A percentile compares a stretch with the other conserved stretches of the same genome.
These are phyloP conservation scores for Macaranga tanarius DNA, from an alignment of 441 rosid genomes.

Conservation along the genomic window DNA sequence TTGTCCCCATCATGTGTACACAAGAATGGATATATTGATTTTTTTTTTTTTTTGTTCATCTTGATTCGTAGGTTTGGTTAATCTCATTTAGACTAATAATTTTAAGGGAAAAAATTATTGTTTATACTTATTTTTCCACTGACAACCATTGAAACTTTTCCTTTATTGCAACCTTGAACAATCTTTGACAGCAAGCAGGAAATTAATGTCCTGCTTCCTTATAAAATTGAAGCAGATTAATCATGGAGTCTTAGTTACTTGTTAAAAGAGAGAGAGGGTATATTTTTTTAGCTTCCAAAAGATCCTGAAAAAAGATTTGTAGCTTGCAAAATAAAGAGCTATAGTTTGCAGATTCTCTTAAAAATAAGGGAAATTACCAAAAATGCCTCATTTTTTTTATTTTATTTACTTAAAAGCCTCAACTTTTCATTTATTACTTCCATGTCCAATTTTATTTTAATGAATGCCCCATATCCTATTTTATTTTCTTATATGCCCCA, in stretches of 20 bases:
- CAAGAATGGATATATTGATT: background rate
- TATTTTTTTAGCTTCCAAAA: too few relatives aligned
- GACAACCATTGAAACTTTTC: background rate
- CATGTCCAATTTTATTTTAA: too few relatives aligned
- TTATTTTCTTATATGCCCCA: too few relatives aligned
- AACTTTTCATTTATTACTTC: too few relatives aligned
- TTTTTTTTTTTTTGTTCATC: background rate
- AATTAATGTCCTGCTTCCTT: background rate
- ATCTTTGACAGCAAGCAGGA: constrained; percentile 14
- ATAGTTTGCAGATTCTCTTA: too few relatives aligned
- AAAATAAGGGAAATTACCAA: too few relatives aligned
- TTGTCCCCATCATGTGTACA: constrained; percentile 10
- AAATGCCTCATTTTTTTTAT: too few relatives aligned
- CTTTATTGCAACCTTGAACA: background rate
- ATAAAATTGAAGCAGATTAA: background rate
- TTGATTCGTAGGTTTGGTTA: constrained; percentile 2
- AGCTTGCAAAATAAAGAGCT: background rate
- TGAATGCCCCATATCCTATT: too few relatives aligned
- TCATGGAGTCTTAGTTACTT: too few relatives aligned
- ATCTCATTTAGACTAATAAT: constrained; percentile 7
- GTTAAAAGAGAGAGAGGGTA: too few relatives aligned
- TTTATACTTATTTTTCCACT: background rate
- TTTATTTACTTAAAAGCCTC: too few relatives aligned
- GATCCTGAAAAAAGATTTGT: background rate
- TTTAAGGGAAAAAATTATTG: background rate